Evolutionary conservation across 129 eudicot species (phyloP).

Genomic region (Chrysanthemum lavandulifolium): DNA sequence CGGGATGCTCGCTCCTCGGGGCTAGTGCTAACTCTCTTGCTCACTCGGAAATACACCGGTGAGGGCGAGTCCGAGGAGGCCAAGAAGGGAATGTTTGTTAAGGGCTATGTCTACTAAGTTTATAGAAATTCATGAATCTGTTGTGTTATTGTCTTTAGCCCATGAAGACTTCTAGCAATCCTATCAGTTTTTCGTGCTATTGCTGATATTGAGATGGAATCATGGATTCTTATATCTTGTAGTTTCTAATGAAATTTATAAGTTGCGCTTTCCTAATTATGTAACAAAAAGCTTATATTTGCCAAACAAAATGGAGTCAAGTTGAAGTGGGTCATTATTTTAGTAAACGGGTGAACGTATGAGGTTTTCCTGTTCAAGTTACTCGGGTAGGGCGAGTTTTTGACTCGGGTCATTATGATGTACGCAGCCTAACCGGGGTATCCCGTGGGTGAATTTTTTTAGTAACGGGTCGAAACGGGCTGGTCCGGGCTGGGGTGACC

Average conservation of each 20-base stretch:
- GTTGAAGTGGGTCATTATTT: neutral
- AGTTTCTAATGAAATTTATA: constrained; percentile 31
- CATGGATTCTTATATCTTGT: constrained; percentile 37
- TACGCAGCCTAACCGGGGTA: no score
- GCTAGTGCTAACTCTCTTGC: constrained; percentile 88
- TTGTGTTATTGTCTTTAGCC: constrained; percentile 32
- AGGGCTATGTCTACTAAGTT: constrained; percentile 66
- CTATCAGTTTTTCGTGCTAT: constrained; percentile 36
- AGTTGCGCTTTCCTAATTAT: constrained; percentile 14
- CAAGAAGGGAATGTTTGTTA: constrained; percentile 65
- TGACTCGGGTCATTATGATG: no score
- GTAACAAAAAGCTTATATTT: neutral
- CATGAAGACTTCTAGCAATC: constrained; percentile 30
- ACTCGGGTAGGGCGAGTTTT: no score
- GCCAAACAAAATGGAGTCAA: neutral
- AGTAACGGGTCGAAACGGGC: no score
- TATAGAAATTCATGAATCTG: constrained; percentile 22
- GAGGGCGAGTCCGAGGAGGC: constrained; percentile 84
- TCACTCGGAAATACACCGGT: constrained; percentile 75
- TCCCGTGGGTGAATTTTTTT: no score
- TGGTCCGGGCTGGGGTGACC: neutral
- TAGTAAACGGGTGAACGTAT: no score
- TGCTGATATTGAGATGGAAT: constrained; percentile 37
- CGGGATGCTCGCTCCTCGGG: constrained; percentile 60
- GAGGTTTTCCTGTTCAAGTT: no score